Evolutionary conservation across 1,284 basidiomycete genomes (phyloP).

Genomic region (Rhodotorula sp.): DNA sequence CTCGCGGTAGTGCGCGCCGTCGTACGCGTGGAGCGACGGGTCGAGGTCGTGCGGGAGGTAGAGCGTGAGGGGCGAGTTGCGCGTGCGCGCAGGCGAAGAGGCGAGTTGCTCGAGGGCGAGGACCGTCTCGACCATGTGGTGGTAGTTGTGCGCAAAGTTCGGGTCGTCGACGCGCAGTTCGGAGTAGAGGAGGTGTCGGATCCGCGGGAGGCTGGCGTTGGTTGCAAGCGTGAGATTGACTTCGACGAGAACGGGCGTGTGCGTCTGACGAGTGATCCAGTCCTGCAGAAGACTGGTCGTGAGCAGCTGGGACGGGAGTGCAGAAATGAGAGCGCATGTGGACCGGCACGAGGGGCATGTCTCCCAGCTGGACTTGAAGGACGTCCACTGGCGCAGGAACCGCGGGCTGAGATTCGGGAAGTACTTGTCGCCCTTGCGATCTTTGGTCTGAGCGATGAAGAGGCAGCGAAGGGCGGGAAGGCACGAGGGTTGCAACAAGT

Average conservation of each 20-base stretch:
- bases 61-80: neutral
- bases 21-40: neutral
- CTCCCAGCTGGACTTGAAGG: neutral
- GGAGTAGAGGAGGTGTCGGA: neutral
- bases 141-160: neutral
- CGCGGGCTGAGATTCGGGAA: neutral
- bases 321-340: no score
- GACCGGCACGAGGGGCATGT: neutral
- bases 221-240: no score
- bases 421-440: neutral
- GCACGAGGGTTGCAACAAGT: neutral
- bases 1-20: neutral
- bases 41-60: neutral
- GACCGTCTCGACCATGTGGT: neutral
- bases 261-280: no score
- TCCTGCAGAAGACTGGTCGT: no score
- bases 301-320: no score
- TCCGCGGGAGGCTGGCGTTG: neutral
- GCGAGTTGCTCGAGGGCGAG: neutral
- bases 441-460: no score
- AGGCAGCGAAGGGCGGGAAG: neutral
- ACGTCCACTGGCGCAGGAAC: neutral
- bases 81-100: neutral
- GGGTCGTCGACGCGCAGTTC: neutral
- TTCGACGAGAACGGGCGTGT: no score